phyloP scores from a whole-genome alignment of 257 asterid genomes.

The Anisodus acutangulus region DNA sequence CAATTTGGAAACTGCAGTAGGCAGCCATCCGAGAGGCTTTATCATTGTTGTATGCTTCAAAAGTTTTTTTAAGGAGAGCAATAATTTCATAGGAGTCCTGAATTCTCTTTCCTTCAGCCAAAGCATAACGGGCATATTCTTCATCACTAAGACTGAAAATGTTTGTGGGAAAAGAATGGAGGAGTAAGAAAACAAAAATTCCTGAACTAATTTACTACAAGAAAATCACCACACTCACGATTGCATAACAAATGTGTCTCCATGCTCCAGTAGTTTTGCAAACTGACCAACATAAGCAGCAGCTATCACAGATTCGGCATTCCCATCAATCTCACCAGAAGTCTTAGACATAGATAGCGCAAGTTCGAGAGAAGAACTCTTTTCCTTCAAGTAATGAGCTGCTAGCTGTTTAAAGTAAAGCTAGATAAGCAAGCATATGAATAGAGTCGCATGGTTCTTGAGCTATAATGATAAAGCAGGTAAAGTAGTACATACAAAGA shows the following conservation, averaged over 20 bases:
- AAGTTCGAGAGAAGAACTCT: slow-evolving; percentile 68
- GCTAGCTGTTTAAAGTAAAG: slow-evolving; percentile 70
- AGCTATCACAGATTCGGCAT: slow-evolving; percentile 79
- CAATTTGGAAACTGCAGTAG: slow-evolving; percentile 83
- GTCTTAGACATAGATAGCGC: slow-evolving; percentile 76
- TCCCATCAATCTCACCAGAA: slow-evolving; percentile 59
- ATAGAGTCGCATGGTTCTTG: background rate
- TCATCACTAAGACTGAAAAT: slow-evolving; percentile 80
- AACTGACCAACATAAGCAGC: slow-evolving; percentile 89
- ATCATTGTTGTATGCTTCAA: slow-evolving; percentile 66
- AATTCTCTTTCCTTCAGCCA: slow-evolving; percentile 82
- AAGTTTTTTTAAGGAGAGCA: slow-evolving; percentile 83
- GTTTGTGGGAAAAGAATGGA: background rate
- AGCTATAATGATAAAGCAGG: slow-evolving; percentile 5
- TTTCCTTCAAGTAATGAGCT: slow-evolving; percentile 83
- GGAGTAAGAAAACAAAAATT: background rate
- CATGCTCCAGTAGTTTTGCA: slow-evolving; percentile 80
- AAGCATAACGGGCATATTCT: slow-evolving; percentile 66
- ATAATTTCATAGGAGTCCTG: slow-evolving; percentile 83
- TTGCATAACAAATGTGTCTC: slow-evolving; percentile 60
- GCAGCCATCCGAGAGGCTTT: slow-evolving; percentile 88
- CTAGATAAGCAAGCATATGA: slow-evolving; percentile 22
- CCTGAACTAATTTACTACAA: background rate
- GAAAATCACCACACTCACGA: slow-evolving; percentile 63
- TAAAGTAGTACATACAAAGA: background rate